Evolutionary conservation across 208 protist genomes (phyloP), one percentile per base, ranked within the genome.

Genomic region (Leishmania guyanensis): DNA sequence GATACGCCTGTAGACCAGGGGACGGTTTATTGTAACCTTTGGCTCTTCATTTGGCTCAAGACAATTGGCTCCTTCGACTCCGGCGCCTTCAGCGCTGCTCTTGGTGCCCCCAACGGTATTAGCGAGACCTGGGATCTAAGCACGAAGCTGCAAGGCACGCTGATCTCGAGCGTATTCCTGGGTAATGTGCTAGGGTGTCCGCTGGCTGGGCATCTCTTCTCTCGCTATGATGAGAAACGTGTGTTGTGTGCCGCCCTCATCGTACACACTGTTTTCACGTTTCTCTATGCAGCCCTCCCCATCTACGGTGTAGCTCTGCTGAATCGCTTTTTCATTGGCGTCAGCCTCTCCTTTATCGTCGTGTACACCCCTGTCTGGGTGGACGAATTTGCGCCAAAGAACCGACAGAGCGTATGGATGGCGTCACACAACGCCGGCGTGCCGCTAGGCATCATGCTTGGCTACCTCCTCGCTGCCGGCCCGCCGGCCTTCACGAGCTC

Each of bases 361-460:
- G 92, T 98, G 39, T 98, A 98, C 89, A 93, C 93, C 0, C 95
- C 95, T 22, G 90, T 98, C 16, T 98, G 97, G 97, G 93, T 98
- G 16, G 97, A 98, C 85, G 93, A 94, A 64, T 98, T 98, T 73
- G 91, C 97, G 14, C 97, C 97, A 36, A 87, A 86, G 82, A 86
- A 90, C 14, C 80, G 89, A 14, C 90, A 94, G 77, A 95, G 93
- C 46, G 69, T 96, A 26, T 98, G 97, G 95, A 96, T 98, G 95
- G 94, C 95, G 33, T 93, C 93, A 39, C 92, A 96, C 80, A 96
- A 98, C 81, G 94, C 91, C 4, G 97, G 94, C 43, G 95, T 97
- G 46, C 95, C 97, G 50, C 79, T 98, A 16, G 97, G 97, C 36
- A 95, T 98, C 78, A 97, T 98, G 88, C 64, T 96, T 26, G 97